phyloP scores from a whole-genome alignment of 1,139 yeast species.

The Hyphopichia wangnamkhiaoensis region DNA sequence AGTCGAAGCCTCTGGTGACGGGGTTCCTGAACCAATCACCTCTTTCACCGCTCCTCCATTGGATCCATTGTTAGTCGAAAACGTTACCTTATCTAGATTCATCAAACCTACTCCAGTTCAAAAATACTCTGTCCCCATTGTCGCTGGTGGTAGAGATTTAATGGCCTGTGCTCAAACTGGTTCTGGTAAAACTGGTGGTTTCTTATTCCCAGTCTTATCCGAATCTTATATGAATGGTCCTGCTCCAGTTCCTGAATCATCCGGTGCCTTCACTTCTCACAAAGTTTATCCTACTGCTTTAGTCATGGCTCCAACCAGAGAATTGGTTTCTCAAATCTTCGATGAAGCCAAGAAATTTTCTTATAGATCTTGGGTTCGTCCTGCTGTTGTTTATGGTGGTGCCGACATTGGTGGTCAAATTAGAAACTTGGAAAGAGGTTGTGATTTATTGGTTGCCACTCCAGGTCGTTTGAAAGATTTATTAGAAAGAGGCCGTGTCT shows the following conservation, averaged over 20 bases:
- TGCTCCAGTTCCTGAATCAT: slow-evolving; percentile 55
- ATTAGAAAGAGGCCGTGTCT: slow-evolving; percentile 91
- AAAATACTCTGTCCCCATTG: slow-evolving; percentile 97
- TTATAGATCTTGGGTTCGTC: slow-evolving; percentile 98
- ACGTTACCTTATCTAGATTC: slow-evolving; percentile 85
- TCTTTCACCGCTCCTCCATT: slow-evolving; percentile 91
- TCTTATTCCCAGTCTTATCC: slow-evolving; percentile 94
- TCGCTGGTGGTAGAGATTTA: slow-evolving; percentile 92
- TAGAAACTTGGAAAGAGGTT: slow-evolving; percentile 88
- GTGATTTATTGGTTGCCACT: slow-evolving; percentile 94
- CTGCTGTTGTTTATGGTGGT: slow-evolving; percentile 98
- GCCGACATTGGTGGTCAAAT: slow-evolving; percentile 89
- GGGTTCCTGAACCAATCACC: slow-evolving; percentile 91
- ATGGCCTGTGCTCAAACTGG: slow-evolving; percentile 99
- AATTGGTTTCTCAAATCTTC: slow-evolving; percentile 92
- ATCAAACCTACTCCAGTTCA: slow-evolving; percentile 98
- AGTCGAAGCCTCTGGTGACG: slow-evolving; percentile 94
- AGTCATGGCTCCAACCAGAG: slow-evolving; percentile 98
- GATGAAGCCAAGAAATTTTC: slow-evolving; percentile 96
- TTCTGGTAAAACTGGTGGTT: slow-evolving; percentile 99
- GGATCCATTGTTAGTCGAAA: slow-evolving; percentile 82
- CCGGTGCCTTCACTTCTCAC: slow-evolving; percentile 62
- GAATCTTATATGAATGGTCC: slow-evolving; percentile 93
- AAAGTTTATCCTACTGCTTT: slow-evolving; percentile 94
- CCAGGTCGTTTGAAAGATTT: slow-evolving; percentile 98